phyloP scores from a whole-genome alignment of 176 grass and related monocot species.

The Avena insularis region DNA sequence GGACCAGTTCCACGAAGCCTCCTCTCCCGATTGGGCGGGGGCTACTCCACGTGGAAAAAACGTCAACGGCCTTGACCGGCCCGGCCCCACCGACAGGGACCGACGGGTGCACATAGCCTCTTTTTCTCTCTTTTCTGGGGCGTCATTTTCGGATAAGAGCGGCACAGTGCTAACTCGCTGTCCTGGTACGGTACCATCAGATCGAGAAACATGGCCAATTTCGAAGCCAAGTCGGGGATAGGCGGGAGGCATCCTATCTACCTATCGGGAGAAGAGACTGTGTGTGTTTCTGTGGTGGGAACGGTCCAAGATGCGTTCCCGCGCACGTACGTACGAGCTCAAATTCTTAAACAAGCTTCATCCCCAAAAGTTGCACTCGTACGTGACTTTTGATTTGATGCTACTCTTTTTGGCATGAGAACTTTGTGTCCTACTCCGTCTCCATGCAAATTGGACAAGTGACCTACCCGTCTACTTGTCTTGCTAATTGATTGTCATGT shows the following conservation, averaged over 20 bases:
- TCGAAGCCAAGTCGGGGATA: background rate
- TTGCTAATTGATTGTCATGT: too few species aligned
- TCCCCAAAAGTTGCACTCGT: background rate
- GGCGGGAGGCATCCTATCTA: background rate
- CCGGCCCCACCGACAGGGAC: background rate
- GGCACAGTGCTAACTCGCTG: background rate
- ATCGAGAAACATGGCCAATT: background rate
- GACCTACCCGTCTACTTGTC: too few species aligned
- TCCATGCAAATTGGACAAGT: too few species aligned
- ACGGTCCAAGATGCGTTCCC: conserved; percentile 11
- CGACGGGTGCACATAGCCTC: background rate
- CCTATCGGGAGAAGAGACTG: background rate
- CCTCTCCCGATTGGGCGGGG: too few species aligned
- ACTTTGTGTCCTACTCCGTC: background rate
- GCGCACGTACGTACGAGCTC: background rate
- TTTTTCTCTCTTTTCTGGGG: background rate
- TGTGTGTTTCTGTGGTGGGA: background rate
- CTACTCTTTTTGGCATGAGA: background rate
- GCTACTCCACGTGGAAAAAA: conserved; percentile 54
- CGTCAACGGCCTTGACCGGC: conserved; percentile 61
- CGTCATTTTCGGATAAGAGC: conserved; percentile 26
- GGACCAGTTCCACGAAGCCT: too few species aligned
- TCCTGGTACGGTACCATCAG: background rate
- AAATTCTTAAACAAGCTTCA: background rate
- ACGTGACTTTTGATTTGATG: conserved; percentile 12